Evolutionary conservation across 2,329 filamentous ascomycete genomes (phyloP).

Genomic region (Nectriaceae sp.): DNA sequence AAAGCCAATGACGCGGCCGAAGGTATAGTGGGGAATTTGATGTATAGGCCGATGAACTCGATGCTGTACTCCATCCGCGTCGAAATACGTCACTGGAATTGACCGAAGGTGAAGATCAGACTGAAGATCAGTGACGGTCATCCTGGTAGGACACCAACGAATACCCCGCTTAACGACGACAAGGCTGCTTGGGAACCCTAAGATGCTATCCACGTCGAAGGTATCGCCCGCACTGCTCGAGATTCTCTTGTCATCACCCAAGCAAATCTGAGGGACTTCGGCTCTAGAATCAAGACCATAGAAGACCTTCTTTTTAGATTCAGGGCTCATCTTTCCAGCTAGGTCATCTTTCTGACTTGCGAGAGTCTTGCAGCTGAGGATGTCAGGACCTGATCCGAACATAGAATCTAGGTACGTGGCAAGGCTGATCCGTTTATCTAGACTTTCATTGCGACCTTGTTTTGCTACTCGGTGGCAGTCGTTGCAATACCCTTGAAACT

Average conservation of each 20-base stretch:
- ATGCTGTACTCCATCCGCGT: no score
- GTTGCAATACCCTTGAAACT: conserved; percentile 1
- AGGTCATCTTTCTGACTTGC: not conserved
- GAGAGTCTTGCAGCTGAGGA: not conserved
- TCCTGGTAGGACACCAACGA: no score
- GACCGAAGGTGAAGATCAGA: no score
- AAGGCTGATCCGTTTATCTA: not conserved
- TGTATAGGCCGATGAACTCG: no score
- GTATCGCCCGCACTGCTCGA: not conserved
- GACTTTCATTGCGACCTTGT: not conserved
- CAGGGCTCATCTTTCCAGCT: not conserved
- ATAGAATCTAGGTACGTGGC: not conserved
- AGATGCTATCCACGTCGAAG: not conserved
- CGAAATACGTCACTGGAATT: no score
- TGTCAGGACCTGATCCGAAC: not conserved
- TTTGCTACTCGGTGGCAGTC: conserved; percentile 1
- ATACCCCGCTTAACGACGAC: no score
- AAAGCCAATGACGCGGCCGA: no score
- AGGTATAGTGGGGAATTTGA: no score
- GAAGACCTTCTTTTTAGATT: not conserved
- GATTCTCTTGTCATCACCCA: not conserved
- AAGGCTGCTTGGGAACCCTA: not conserved
- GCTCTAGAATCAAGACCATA: not conserved
- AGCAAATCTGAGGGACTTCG: not conserved
- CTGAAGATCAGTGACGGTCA: no score